Conservation (phyloP, 1,284 basidiomycete species). For the Puccinia coronata region DNA sequence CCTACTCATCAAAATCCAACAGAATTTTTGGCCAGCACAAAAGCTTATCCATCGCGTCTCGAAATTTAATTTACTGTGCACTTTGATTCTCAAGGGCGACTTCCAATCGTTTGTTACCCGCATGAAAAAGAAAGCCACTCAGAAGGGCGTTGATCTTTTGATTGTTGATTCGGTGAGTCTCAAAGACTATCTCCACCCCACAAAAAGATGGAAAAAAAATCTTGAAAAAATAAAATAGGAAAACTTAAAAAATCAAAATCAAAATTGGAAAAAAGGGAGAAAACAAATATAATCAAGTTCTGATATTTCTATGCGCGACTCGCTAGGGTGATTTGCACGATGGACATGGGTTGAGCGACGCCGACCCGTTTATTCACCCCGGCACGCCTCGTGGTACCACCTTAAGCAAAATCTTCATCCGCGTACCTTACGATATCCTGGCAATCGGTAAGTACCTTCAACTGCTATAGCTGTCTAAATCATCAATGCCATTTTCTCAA, state of each 20-base stretch:
- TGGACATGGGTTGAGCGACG: constrained; percentile 57
- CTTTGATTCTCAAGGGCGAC: constrained; percentile 54
- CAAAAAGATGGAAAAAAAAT: too few relatives aligned
- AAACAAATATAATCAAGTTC: not conserved
- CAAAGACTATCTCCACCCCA: not conserved
- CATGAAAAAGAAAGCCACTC: constrained; percentile 54
- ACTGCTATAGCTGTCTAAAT: not conserved
- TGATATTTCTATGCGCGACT: not conserved
- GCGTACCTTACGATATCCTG: constrained; percentile 78
- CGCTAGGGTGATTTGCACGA: constrained; percentile 55
- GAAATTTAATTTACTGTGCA: not conserved
- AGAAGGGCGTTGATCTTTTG: constrained; percentile 56
- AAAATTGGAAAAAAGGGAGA: not conserved
- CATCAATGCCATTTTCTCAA: not conserved
- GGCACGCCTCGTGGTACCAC: constrained; percentile 44
- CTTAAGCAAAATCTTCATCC: constrained; percentile 68
- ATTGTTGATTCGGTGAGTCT: constrained; percentile 56
- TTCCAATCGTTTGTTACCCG: constrained; percentile 57
- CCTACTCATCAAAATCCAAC: not conserved
- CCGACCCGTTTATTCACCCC: constrained; percentile 48
- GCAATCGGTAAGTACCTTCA: constrained; percentile 75
- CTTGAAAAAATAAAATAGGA: too few relatives aligned
- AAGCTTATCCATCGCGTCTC: not conserved
- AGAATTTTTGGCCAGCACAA: not conserved
- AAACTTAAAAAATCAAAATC: not conserved